phyloP scores from a whole-genome alignment of 352 stramenopile species.

The Pilasporangium apinafurcum region DNA sequence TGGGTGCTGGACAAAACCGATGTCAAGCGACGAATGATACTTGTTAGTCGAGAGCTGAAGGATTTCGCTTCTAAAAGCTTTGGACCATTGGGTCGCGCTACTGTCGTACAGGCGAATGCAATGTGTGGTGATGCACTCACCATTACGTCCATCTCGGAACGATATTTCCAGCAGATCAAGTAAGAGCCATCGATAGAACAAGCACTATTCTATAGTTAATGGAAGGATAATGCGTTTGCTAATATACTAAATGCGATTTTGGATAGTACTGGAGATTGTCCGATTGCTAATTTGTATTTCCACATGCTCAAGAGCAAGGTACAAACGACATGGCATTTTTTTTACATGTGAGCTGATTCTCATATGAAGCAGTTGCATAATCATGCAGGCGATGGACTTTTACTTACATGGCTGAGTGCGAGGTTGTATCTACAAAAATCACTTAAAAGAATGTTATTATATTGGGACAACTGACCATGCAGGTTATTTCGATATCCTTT shows the following conservation, averaged over 20 bases:
- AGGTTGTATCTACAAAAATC: slow-evolving; percentile 5
- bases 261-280: slow-evolving; percentile 29
- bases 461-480: background rate
- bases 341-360: too few species aligned
- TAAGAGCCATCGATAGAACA: too few species aligned
- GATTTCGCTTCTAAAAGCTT: slow-evolving; percentile 29
- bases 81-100: slow-evolving; percentile 27
- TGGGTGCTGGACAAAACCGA: slow-evolving; percentile 5
- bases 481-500: background rate
- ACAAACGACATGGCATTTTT: too few species aligned
- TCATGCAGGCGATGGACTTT: too few species aligned
- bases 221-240: background rate
- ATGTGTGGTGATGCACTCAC: slow-evolving; percentile 38
- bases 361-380: too few species aligned
- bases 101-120: slow-evolving; percentile 41
- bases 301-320: slow-evolving; percentile 55
- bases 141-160: slow-evolving; percentile 28
- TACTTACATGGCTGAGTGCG: slow-evolving; percentile 12
- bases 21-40: slow-evolving; percentile 20
- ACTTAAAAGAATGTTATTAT: background rate
- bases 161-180: slow-evolving; percentile 30
- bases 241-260: background rate
- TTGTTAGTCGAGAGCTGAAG: slow-evolving; percentile 19
- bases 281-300: slow-evolving; percentile 44
- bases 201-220: background rate